Evolutionary conservation across 2,329 filamentous ascomycete species (phyloP).

Genomic region (Aspergillus sp.): DNA sequence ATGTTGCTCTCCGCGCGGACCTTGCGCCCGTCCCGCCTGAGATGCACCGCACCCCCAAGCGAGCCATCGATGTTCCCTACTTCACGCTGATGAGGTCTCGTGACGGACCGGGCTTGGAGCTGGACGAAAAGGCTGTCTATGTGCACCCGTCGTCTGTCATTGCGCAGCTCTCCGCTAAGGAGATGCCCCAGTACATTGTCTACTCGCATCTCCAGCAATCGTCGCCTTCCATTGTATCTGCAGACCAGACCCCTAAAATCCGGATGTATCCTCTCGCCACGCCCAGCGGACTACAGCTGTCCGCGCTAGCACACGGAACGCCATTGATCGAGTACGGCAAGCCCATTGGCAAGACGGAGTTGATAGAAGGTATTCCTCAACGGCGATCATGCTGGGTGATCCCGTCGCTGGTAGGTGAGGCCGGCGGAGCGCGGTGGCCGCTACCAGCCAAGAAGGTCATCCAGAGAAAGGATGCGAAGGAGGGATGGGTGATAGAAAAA

Average conservation of each 20-base stretch:
- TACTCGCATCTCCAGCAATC: conserved; percentile 82
- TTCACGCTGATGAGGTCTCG: conserved; percentile 76
- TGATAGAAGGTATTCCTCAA: conserved; percentile 49
- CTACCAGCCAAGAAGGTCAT: conserved; percentile 81
- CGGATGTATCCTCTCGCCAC: conserved; percentile 87
- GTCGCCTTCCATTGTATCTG: conserved; percentile 55
- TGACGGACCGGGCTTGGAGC: conserved; percentile 44
- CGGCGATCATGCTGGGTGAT: conserved; percentile 80
- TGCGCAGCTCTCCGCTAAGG: conserved; percentile 65
- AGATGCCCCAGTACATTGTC: conserved; percentile 83
- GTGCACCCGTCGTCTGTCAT: conserved; percentile 85
- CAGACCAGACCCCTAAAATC: conserved; percentile 65
- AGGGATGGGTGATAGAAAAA: conserved; percentile 73
- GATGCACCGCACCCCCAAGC: conserved; percentile 67
- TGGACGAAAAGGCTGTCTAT: conserved; percentile 70
- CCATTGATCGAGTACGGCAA: conserved; percentile 83
- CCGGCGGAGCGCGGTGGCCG: conserved; percentile 75
- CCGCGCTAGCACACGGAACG: conserved; percentile 78
- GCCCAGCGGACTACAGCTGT: conserved; percentile 72
- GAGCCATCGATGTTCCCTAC: conserved; percentile 93
- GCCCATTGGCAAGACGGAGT: conserved; percentile 78
- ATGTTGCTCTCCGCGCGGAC: conserved; percentile 89
- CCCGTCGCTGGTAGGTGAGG: conserved; percentile 71
- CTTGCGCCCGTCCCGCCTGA: conserved; percentile 73
- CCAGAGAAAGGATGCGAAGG: conserved; percentile 72